A percentile compares a stretch with the other conserved stretches of the same genome.
phyloP scores from a whole-genome alignment of 805 yeast species.

The Maudiozyma turicensis region DNA sequence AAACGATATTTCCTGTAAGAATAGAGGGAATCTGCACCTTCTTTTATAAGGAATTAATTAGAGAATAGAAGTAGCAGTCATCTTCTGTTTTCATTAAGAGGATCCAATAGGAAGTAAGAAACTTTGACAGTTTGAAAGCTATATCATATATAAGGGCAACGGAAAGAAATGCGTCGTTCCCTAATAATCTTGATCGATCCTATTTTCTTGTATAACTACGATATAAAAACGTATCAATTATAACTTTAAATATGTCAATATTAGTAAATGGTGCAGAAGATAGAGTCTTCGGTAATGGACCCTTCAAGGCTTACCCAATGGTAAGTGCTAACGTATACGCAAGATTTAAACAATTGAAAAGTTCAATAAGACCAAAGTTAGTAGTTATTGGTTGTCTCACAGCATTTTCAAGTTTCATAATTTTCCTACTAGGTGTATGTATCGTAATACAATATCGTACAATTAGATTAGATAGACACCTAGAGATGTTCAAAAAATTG shows the following conservation, averaged over 20 bases:
- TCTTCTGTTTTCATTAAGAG: no score
- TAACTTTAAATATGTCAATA: not conserved
- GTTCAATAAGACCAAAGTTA: not conserved
- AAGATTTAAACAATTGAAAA: not conserved
- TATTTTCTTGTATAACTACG: not conserved
- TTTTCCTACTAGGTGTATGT: conserved; percentile 29
- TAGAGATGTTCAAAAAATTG: conserved; percentile 10
- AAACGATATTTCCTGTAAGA: no score
- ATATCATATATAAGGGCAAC: not conserved
- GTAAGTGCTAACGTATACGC: conserved; percentile 8
- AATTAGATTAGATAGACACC: conserved; percentile 13
- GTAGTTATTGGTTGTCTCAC: conserved; percentile 14
- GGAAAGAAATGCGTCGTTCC: no score
- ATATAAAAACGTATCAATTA: not conserved
- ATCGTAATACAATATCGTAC: conserved; percentile 30
- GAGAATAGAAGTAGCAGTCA: no score
- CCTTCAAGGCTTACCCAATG: conserved; percentile 12
- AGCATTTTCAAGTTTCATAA: conserved; percentile 20
- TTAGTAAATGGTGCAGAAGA: conserved; percentile 5
- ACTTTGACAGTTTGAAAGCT: no score
- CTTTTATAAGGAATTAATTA: no score
- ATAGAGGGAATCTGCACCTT: no score
- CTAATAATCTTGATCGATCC: no score
- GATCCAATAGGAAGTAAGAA: no score
- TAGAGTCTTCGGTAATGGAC: conserved; percentile 12